Evolutionary conservation across 129 eudicot species (phyloP).

Genomic region (Artemisia annua): DNA sequence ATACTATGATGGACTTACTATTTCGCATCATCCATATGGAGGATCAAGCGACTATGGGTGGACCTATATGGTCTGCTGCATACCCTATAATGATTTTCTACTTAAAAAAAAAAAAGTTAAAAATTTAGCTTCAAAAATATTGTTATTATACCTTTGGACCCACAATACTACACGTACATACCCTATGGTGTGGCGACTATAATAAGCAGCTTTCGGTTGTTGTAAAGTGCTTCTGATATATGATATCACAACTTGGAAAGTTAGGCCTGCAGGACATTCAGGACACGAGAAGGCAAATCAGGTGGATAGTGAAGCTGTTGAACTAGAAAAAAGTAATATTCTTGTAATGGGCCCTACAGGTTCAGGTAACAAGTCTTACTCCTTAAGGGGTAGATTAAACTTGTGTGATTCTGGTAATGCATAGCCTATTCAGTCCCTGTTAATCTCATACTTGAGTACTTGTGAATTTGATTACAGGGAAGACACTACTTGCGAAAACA

Average conservation of each 20-base stretch:
- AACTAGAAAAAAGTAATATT: constrained; percentile 78
- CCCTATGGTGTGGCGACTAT: background rate
- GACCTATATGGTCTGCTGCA: too few species aligned
- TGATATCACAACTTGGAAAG: constrained; percentile 31
- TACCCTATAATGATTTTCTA: too few species aligned
- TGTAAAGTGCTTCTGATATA: too few species aligned
- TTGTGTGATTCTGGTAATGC: constrained; percentile 15
- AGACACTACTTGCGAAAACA: constrained; percentile 79
- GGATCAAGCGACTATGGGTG: too few species aligned
- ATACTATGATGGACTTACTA: too few species aligned
- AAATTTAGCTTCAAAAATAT: too few species aligned
- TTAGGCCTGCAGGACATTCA: constrained; percentile 43
- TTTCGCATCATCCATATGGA: too few species aligned
- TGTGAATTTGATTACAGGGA: constrained; percentile 50
- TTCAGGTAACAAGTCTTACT: constrained; percentile 52
- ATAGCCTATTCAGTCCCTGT: constrained; percentile 31
- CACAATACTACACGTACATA: background rate
- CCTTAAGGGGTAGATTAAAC: background rate
- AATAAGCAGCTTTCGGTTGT: background rate
- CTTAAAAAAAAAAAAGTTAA: too few species aligned
- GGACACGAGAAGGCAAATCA: constrained; percentile 25
- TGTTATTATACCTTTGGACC: too few species aligned
- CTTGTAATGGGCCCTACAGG: constrained; percentile 85
- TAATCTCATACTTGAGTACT: background rate
- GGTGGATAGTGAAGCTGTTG: constrained; percentile 40